Evolutionary conservation across 805 yeast genomes (phyloP), one percentile per base, ranked within the genome.

Genomic region (Candida caryicola): DNA sequence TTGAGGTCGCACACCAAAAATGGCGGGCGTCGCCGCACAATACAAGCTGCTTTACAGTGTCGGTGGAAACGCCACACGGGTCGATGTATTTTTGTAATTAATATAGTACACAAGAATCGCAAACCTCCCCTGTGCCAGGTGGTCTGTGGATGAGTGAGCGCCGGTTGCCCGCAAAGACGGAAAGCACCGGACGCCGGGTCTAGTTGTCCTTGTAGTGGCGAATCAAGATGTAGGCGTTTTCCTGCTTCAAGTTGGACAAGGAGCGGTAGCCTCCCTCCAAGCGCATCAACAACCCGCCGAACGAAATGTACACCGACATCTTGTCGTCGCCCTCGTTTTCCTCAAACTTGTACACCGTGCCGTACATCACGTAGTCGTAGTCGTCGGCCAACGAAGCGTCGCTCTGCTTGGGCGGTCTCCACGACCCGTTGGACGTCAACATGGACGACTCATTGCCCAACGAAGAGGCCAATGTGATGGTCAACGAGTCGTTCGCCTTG

Each of bases 341-440:
- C 61, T 91, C 96, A 58, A 93, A 93, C 62, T 91, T 90, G 73
- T 93, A 93, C 32, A 93, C 95, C 5, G 96, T 89, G 38, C 99
- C 99, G 60, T 90, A 81, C 98, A 93, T 91, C 49, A 93, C 98
- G 55, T 93, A 93, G 62, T 91, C 98, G 69, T 89, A 91, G 58
- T 93, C 98, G 60, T 91, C 97, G 49, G 96, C 96, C 54, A 91
- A 73, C 4, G 95, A 77, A 56, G 83, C 77, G 50, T 89, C 96
- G 42, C 82, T 85, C 9, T 85, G 76, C 62, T 77, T 85, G 31
- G 96, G 95, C 6, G 86, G 88, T 60, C 89, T 76, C 90, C 91
- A 84, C 17, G 85, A 77, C 14, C 84, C 82, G 48, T 79, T 71
- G 18, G 74, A 64, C 10, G 60, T 73, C 58, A 54, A 69, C 72